Evolutionary conservation across 2,329 filamentous ascomycete genomes (phyloP).

Genomic region (Tolypocladium pustulatum): DNA sequence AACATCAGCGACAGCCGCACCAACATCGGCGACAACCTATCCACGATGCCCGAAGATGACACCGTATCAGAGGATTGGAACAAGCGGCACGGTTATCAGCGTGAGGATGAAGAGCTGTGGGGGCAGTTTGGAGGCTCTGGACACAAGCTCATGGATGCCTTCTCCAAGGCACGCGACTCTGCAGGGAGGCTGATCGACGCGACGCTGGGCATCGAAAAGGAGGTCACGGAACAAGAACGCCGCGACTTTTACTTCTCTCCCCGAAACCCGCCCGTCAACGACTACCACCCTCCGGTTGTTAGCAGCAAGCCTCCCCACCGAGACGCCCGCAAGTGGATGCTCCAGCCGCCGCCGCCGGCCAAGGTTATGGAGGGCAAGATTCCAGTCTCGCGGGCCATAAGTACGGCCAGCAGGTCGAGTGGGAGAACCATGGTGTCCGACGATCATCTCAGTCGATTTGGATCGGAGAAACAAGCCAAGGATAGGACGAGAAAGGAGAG

Average conservation of each 20-base stretch:
- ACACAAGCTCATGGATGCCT: slow-evolving; percentile 46
- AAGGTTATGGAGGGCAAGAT: slow-evolving; percentile 86
- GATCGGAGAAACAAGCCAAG: slow-evolving; percentile 34
- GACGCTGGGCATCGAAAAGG: slow-evolving; percentile 40
- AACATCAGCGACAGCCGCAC: slow-evolving; percentile 25
- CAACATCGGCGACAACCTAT: slow-evolving; percentile 18
- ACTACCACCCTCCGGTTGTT: slow-evolving; percentile 76
- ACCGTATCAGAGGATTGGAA: slow-evolving; percentile 52
- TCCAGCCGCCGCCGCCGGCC: slow-evolving; percentile 81
- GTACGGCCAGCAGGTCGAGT: slow-evolving; percentile 41
- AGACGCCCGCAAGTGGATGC: slow-evolving; percentile 78
- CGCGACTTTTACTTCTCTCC: slow-evolving; percentile 51
- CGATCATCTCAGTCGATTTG: slow-evolving; percentile 30
- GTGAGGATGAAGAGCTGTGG: slow-evolving; percentile 83
- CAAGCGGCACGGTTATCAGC: slow-evolving; percentile 60
- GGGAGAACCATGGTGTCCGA: slow-evolving; percentile 31
- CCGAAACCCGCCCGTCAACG: slow-evolving; percentile 67
- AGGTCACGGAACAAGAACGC: slow-evolving; percentile 41
- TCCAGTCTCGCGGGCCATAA: slow-evolving; percentile 53
- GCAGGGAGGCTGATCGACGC: slow-evolving; percentile 44
- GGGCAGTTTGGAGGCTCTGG: slow-evolving; percentile 43
- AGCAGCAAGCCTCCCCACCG: slow-evolving; percentile 60
- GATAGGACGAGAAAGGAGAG: slow-evolving; percentile 34
- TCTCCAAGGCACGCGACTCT: slow-evolving; percentile 47
- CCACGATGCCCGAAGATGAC: slow-evolving; percentile 26